Evolutionary conservation across 805 yeast species (phyloP).

Genomic region (Nakazawaea ishiwadae): DNA sequence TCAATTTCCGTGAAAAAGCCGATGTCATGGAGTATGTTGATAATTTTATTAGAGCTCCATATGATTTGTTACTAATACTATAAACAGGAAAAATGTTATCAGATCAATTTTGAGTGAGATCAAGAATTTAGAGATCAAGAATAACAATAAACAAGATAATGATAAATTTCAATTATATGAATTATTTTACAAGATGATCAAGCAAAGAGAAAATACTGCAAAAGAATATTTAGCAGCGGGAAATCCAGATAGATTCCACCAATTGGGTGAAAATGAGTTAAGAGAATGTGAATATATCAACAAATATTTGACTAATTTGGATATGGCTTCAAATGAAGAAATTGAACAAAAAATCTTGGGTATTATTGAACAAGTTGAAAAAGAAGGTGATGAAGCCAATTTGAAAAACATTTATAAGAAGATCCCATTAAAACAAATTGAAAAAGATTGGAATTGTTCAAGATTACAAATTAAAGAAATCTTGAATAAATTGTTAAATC

Average conservation of each 20-base stretch:
- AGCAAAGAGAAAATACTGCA: constrained; percentile 35
- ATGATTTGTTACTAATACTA: neutral
- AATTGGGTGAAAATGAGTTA: constrained; percentile 31
- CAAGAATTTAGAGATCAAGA: constrained; percentile 32
- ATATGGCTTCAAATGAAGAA: constrained; percentile 32
- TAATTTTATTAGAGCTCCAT: neutral
- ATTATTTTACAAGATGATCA: constrained; percentile 31
- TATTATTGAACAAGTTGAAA: constrained; percentile 23
- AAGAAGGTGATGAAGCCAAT: constrained; percentile 19
- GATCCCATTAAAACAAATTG: constrained; percentile 30
- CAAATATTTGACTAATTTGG: constrained; percentile 28
- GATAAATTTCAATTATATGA: constrained; percentile 29
- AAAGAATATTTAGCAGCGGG: constrained; percentile 31
- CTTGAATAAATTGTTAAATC: constrained; percentile 22
- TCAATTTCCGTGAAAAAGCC: constrained; percentile 27
- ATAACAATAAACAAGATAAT: constrained; percentile 19
- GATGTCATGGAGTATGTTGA: constrained; percentile 24
- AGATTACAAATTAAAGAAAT: constrained; percentile 23
- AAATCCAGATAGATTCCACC: constrained; percentile 35
- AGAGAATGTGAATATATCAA: constrained; percentile 31
- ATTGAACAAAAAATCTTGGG: constrained; percentile 25
- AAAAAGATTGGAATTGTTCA: constrained; percentile 32
- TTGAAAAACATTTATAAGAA: constrained; percentile 23
- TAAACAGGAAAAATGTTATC: constrained; percentile 29
- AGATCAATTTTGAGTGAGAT: constrained; percentile 34